Conservation (phyloP, 345 rosid genomes). For the Toxicodendron radicans region DNA sequence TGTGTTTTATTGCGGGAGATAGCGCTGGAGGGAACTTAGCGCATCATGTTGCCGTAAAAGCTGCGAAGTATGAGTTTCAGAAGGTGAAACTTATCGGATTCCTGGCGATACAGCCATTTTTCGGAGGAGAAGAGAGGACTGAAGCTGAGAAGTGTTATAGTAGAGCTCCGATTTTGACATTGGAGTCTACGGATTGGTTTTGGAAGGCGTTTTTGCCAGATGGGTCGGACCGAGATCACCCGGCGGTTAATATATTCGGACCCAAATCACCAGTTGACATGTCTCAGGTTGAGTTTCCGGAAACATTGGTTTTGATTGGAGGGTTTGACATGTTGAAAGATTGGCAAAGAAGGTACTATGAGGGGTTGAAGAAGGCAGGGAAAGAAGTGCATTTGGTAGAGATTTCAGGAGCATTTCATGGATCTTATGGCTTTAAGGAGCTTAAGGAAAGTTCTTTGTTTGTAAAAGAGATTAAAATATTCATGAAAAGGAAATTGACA, state of each 20-base stretch:
- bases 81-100: constrained; percentile 21
- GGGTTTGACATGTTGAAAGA: constrained; percentile 38
- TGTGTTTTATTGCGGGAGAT: constrained; percentile 31
- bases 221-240: constrained; percentile 23
- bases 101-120: constrained; percentile 32
- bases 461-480: too few relatives aligned
- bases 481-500: too few relatives aligned
- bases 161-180: constrained; percentile 2
- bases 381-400: constrained; percentile 29
- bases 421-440: constrained; percentile 26
- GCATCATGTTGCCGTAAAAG: constrained; percentile 32
- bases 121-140: constrained; percentile 33
- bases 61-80: constrained; percentile 9
- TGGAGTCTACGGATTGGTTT: constrained; percentile 19
- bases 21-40: constrained; percentile 41
- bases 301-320: constrained; percentile 16
- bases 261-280: constrained; percentile 19
- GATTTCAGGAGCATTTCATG: constrained; percentile 31
- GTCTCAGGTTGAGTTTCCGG: constrained; percentile 20
- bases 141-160: constrained; percentile 22
- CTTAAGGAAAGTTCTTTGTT: neutral
- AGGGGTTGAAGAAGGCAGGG: constrained; percentile 30
- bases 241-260: neutral
- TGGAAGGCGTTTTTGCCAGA: constrained; percentile 28
- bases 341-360: constrained; percentile 37